Percentiles rank a stretch among this genome's conserved stretches.
Evolutionary conservation across 2,329 filamentous ascomycete species (phyloP).

Genomic region (Hymenoscyphus repandus): DNA sequence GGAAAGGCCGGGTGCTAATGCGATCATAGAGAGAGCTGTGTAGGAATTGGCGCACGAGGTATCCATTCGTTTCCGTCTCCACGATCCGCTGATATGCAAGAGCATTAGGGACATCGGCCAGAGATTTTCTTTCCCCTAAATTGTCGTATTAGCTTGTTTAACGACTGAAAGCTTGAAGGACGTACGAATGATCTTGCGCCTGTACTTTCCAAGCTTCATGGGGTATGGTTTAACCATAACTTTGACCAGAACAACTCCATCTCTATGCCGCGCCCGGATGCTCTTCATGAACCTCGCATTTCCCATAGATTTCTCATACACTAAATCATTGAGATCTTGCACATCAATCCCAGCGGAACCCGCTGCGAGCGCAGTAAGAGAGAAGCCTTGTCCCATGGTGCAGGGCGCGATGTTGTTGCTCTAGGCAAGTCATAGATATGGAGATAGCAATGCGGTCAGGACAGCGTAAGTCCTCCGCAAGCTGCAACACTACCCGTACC

Average conservation of each 20-base stretch:
- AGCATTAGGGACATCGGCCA: conserved; percentile 84
- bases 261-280: conserved; percentile 81
- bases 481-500: conserved; percentile 13
- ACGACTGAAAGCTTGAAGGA: conserved; percentile 12
- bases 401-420: conserved; percentile 22
- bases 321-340: conserved; percentile 82
- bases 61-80: conserved; percentile 87
- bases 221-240: conserved; percentile 89
- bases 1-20: conserved; percentile 89
- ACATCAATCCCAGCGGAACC: conserved; percentile 92
- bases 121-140: conserved; percentile 69
- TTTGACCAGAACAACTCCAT: conserved; percentile 90
- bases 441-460: conserved; percentile 13
- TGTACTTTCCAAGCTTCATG: conserved; percentile 75
- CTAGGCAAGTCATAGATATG: conserved; percentile 23
- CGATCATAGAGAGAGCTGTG: conserved; percentile 97
- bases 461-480: conserved; percentile 19
- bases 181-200: conserved; percentile 69
- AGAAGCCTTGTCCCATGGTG: conserved; percentile 93
- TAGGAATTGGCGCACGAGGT: conserved; percentile 89
- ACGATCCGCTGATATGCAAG: conserved; percentile 84
- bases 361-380: conserved; percentile 82
- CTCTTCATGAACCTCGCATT: conserved; percentile 95
- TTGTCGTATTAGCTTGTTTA: background rate
- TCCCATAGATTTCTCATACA: conserved; percentile 88